Evolutionary conservation across 441 rosid genomes (phyloP).

Genomic region (Populus hybrid): DNA sequence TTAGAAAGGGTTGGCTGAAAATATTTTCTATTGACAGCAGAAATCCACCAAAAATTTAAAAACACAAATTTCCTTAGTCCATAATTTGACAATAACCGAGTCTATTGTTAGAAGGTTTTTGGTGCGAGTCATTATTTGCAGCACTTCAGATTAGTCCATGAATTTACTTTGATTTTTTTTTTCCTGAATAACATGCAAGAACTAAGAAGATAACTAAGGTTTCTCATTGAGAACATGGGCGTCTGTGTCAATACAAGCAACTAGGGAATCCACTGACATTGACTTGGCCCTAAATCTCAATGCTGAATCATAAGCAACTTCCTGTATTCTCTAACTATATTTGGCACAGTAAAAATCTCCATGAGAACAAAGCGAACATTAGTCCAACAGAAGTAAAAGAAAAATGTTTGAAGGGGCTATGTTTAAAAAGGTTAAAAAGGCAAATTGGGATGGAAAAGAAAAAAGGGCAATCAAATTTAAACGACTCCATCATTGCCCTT

Average conservation of each 20-base stretch:
- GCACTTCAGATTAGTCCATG: background rate
- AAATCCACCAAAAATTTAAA: background rate
- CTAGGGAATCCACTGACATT: background rate
- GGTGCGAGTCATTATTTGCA: background rate
- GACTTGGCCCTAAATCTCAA: background rate
- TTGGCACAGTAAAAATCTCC: too few relatives aligned
- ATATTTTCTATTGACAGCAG: background rate
- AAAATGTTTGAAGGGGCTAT: background rate
- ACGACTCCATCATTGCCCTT: constrained; percentile 24
- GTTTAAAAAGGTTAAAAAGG: background rate
- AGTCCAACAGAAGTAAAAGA: background rate
- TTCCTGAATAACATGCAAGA: too few relatives aligned
- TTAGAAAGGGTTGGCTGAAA: background rate
- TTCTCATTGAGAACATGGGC: background rate
- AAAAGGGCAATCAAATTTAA: background rate
- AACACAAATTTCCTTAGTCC: background rate
- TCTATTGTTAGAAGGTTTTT: background rate
- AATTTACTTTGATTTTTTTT: background rate
- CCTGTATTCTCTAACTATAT: too few relatives aligned
- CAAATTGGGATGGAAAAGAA: background rate
- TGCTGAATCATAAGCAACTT: background rate
- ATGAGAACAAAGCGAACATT: too few relatives aligned
- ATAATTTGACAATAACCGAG: too few relatives aligned
- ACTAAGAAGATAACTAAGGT: background rate
- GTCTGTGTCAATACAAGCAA: background rate